A percentile compares a stretch with the other conserved stretches of the same genome.
Conservation (phyloP, 2,329 filamentous ascomycete species). For the Plectosphaerella plurivora region DNA sequence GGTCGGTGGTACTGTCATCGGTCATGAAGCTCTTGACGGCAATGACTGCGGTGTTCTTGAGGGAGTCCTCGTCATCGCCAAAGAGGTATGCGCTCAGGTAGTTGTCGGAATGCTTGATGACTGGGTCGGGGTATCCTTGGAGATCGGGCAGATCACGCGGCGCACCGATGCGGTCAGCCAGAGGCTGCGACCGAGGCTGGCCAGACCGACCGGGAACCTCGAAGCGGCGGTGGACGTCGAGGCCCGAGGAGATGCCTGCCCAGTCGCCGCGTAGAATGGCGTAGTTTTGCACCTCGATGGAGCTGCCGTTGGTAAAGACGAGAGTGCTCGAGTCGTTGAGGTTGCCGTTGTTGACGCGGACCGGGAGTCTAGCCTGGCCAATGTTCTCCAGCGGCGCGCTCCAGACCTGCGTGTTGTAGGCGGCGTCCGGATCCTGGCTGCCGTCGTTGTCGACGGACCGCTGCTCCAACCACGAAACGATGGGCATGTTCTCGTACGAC, state of each 20-base stretch:
- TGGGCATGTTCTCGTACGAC: conserved; percentile 2
- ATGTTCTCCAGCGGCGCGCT: conserved; percentile 6
- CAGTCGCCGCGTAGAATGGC: conserved; percentile 6
- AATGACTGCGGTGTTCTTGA: conserved; percentile 8
- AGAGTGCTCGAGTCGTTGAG: conserved; percentile 7
- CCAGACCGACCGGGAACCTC: conserved; percentile 5
- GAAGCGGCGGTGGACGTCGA: conserved; percentile 7
- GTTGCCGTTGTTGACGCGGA: conserved; percentile 1
- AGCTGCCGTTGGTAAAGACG: conserved; percentile 11
- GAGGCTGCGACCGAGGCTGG: background rate
- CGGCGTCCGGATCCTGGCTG: conserved; percentile 13
- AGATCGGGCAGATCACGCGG: background rate
- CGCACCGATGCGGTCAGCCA: background rate
- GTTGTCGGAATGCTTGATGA: conserved; percentile 5
- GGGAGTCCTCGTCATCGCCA: background rate
- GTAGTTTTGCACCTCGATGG: conserved; percentile 4
- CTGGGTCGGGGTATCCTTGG: conserved; percentile 6
- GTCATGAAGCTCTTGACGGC: conserved; percentile 7
- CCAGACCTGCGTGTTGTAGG: conserved; percentile 10
- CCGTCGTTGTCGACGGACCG: conserved; percentile 8
- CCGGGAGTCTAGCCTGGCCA: background rate
- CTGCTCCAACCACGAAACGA: conserved; percentile 9
- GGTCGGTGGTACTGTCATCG: conserved; percentile 1
- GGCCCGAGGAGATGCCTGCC: conserved; percentile 6
- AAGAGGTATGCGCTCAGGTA: conserved; percentile 10